Conservation (phyloP, 2,329 filamentous ascomycete species). For the Fusarium sp. region DNA sequence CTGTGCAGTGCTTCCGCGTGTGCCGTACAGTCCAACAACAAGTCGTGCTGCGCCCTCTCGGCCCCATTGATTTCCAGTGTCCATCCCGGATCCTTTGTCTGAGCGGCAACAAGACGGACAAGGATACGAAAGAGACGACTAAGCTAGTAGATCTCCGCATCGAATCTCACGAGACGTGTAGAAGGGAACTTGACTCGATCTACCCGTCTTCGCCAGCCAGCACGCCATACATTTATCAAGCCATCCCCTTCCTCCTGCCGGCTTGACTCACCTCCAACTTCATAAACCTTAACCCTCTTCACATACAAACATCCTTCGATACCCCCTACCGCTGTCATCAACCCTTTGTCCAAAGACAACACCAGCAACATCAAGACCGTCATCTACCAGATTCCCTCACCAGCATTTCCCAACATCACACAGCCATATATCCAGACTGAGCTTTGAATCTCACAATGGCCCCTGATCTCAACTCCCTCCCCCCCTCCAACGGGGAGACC, state of each 20-base stretch:
- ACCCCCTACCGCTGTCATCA: background rate
- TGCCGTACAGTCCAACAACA: conserved; percentile 11
- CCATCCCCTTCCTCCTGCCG: conserved; percentile 5
- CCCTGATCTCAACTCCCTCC: conserved; percentile 79
- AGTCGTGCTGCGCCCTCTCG: conserved; percentile 9
- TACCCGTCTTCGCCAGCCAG: background rate
- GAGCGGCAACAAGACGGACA: conserved; percentile 15
- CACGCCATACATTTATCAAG: conserved; percentile 13
- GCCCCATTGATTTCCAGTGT: conserved; percentile 8
- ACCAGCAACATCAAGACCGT: background rate
- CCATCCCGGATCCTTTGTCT: conserved; percentile 14
- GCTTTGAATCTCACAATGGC: conserved; percentile 61
- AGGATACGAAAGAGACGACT: conserved; percentile 18
- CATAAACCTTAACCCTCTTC: background rate
- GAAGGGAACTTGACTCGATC: conserved; percentile 8
- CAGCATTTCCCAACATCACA: background rate
- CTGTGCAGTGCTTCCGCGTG: conserved; percentile 3
- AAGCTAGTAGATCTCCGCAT: conserved; percentile 26
- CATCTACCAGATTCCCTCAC: background rate
- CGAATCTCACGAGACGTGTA: conserved; percentile 26
- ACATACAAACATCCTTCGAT: conserved; percentile 2
- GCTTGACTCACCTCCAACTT: background rate
- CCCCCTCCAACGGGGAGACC: conserved; percentile 58
- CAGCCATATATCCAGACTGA: background rate
- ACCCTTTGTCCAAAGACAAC: background rate